Evolutionary conservation across 306 rosid species (phyloP).

Genomic region (Dalbergia cultrata): DNA sequence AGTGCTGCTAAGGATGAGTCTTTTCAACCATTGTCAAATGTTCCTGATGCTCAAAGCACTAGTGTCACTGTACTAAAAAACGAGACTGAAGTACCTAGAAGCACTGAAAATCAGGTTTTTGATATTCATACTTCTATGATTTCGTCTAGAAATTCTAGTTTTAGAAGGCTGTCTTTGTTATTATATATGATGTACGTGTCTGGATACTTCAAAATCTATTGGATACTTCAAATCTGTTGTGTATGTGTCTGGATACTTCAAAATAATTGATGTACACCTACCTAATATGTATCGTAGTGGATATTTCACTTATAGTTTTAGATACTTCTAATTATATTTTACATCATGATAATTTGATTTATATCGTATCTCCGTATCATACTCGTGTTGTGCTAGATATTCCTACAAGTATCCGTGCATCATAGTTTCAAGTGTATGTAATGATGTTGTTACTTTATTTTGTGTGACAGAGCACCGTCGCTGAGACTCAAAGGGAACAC

Average conservation of each 20-base stretch:
- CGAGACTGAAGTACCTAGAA: slow-evolving; percentile 44
- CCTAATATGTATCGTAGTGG: too few relatives aligned
- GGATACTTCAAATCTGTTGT: too few relatives aligned
- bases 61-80: slow-evolving; percentile 26
- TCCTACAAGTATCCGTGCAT: too few relatives aligned
- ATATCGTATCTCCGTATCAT: too few relatives aligned
- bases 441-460: slow-evolving; percentile 19
- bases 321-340: too few relatives aligned
- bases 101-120: slow-evolving; percentile 57
- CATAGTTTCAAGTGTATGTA: neutral
- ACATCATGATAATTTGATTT: too few relatives aligned
- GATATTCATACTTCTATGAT: neutral
- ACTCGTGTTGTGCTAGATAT: too few relatives aligned
- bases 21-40: slow-evolving; percentile 47
- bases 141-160: neutral
- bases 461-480: slow-evolving; percentile 45
- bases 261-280: too few relatives aligned
- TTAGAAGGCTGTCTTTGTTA: neutral
- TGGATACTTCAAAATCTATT: too few relatives aligned
- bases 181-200: neutral
- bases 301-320: too few relatives aligned
- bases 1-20: slow-evolving; percentile 33
- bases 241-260: too few relatives aligned
- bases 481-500: slow-evolving; percentile 48
- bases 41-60: slow-evolving; percentile 45